Evolutionary conservation across 768 basidiomycete species (phyloP).

Genomic region (Boletus edulis): DNA sequence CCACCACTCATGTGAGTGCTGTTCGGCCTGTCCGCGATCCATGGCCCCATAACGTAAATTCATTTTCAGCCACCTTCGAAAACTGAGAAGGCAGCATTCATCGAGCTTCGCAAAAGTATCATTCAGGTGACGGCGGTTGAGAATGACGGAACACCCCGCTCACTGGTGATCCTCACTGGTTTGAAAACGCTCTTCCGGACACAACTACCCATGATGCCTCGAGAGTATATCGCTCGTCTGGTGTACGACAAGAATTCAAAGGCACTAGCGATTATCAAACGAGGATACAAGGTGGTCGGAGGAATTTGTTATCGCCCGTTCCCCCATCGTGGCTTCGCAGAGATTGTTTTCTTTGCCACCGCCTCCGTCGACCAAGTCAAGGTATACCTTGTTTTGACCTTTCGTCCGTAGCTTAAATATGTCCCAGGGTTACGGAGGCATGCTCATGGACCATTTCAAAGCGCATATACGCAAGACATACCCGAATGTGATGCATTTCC

Average conservation of each 20-base stretch:
- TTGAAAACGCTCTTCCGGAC: slow-evolving; percentile 96
- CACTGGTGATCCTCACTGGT: slow-evolving; percentile 86
- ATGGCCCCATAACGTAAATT: not conserved
- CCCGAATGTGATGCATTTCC: slow-evolving; percentile 88
- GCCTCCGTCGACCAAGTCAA: slow-evolving; percentile 97
- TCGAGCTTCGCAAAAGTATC: slow-evolving; percentile 78
- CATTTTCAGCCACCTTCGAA: slow-evolving; percentile 48
- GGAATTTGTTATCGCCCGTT: slow-evolving; percentile 98
- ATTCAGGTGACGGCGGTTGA: slow-evolving; percentile 84
- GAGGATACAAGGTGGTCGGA: slow-evolving; percentile 93
- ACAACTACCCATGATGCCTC: slow-evolving; percentile 97
- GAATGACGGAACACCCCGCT: slow-evolving; percentile 74
- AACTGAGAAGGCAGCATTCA: slow-evolving; percentile 73
- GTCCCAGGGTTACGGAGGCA: slow-evolving; percentile 88
- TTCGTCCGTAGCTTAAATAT: not conserved
- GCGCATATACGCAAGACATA: slow-evolving; percentile 82
- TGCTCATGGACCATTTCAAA: slow-evolving; percentile 99
- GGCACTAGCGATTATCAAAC: slow-evolving; percentile 90
- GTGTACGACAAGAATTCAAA: slow-evolving; percentile 94
- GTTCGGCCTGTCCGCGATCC: not conserved
- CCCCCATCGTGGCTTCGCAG: slow-evolving; percentile 90
- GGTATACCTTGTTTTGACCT: slow-evolving; percentile 42
- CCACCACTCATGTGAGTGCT: slow-evolving; percentile 46
- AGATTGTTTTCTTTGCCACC: slow-evolving; percentile 98
- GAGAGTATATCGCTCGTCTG: slow-evolving; percentile 95